Evolutionary conservation across 495 filamentous ascomycete genomes (phyloP), one percentile per base, ranked within the genome.

Genomic region (Annulohypoxylon maeteangense): DNA sequence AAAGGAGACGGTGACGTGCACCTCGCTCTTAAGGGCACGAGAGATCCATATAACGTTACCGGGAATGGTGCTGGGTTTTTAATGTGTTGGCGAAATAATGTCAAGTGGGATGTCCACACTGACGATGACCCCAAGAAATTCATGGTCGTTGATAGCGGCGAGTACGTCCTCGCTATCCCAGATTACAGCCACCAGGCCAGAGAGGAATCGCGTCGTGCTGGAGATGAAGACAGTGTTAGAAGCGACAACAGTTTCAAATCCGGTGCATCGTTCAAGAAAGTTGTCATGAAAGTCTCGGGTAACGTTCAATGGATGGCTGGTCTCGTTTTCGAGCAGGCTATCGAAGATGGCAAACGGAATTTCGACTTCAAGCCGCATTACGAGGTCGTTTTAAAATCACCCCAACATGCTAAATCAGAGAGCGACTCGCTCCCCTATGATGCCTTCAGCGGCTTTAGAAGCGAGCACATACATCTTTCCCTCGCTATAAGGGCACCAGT

Each of bases 81-180:
- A 12, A 97, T 99, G 93, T 97, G 94, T 77, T 98, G 94, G 94
- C 91, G 95, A 42, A 93, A 91, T 71, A 90, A 97, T 74, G 94
- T 98, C 38, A 87, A 85, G 64, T 97, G 93, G 91, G 90, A 90
- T 55, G 88, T 99, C 32, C 88, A 91, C 57, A 86, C 88, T 47
- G 91, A 91, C 50, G 88, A 95, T 53, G 92, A 98, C 74, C 94
- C 95, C 0, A 91, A 89, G 72, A 91, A 90, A 62, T 97, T 98
- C 79, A 97, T 98, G 93, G 93, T 89, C 29, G 94, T 99, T 4
- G 92, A 95, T 29, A 97, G 94, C 76, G 93, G 92, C 25, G 95
- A 97, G 78, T 99, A 94, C 75, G 90, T 98, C 23, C 85, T 99
- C 51, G 95, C 95, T 1, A 88, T 99, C 63, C 95, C 95, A 0